These are phyloP conservation scores for Spirogloea muscicola DNA, from an alignment of 139 green algal species.

Conservation along the genomic window DNA sequence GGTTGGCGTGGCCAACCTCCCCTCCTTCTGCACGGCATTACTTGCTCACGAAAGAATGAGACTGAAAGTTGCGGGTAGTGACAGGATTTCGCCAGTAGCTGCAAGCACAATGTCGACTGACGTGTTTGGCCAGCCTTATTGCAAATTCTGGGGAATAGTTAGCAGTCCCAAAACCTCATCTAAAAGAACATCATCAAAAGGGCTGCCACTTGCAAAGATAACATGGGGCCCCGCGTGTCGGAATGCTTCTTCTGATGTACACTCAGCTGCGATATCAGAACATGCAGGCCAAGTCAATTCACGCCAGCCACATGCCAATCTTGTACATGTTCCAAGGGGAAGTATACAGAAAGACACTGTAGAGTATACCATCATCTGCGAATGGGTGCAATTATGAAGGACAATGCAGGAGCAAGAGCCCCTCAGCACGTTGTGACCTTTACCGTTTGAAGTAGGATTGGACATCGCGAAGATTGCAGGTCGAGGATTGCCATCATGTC, in stretches of 20 bases:
- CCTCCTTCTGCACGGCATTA: conserved; percentile 19
- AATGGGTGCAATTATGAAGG: not conserved
- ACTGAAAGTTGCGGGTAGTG: no score
- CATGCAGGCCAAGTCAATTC: no score
- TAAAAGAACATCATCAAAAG: conserved; percentile 48
- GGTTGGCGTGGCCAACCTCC: conserved; percentile 34
- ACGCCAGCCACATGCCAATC: no score
- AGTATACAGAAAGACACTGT: no score
- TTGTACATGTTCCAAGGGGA: no score
- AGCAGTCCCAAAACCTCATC: no score
- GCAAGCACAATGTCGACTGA: no score
- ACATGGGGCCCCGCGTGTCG: conserved; percentile 45
- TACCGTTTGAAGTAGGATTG: conserved; percentile 22
- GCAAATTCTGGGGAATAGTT: no score
- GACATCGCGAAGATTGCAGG: conserved; percentile 24
- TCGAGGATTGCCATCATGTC: not conserved
- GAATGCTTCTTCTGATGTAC: conserved; percentile 51
- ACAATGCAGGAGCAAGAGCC: not conserved
- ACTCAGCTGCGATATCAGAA: conserved; percentile 40
- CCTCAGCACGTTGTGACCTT: not conserved
- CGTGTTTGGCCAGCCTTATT: no score
- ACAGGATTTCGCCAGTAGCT: no score
- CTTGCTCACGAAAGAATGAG: no score
- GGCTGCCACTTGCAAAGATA: conserved; percentile 73
- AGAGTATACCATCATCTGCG: no score